These are phyloP conservation scores for Boeremia lycopersici DNA, from an alignment of 2,329 filamentous ascomycete species.

Conservation along the genomic window DNA sequence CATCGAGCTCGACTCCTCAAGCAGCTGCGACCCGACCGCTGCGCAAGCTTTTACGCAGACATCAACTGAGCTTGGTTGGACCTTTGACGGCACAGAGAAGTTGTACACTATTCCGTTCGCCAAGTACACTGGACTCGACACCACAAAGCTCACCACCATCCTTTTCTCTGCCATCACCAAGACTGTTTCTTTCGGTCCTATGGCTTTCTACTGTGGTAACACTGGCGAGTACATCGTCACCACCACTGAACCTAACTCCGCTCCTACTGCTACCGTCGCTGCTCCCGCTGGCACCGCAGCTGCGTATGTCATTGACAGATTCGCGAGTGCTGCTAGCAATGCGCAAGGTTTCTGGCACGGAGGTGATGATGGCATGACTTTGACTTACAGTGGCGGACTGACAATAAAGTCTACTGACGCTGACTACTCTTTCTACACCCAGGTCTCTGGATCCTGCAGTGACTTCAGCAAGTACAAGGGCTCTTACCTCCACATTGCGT, in stretches of 20 bases:
- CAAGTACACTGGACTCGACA: constrained; percentile 58
- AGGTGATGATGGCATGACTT: constrained; percentile 63
- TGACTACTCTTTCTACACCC: constrained; percentile 67
- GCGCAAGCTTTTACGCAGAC: constrained; percentile 49
- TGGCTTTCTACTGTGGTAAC: constrained; percentile 64
- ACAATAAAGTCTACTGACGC: constrained; percentile 64
- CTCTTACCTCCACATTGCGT: constrained; percentile 69
- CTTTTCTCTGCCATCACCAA: constrained; percentile 57
- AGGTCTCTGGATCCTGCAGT: constrained; percentile 61
- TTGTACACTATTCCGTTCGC: constrained; percentile 65
- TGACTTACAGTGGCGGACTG: constrained; percentile 60
- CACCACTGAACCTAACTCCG: constrained; percentile 48
- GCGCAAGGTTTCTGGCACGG: constrained; percentile 70
- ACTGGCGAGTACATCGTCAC: constrained; percentile 59
- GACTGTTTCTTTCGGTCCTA: constrained; percentile 60
- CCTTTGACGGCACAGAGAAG: constrained; percentile 64
- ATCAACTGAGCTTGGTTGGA: constrained; percentile 61
- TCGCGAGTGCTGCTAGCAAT: constrained; percentile 60
- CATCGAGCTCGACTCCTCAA: constrained; percentile 58
- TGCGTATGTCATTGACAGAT: constrained; percentile 66
- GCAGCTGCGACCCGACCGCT: constrained; percentile 51
- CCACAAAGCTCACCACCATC: constrained; percentile 59
- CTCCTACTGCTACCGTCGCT: constrained; percentile 56
- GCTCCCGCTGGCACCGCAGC: constrained; percentile 57
- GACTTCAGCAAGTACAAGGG: constrained; percentile 61